Evolutionary conservation across 2,329 filamentous ascomycete species (phyloP), one percentile per base, ranked within the genome.

Genomic region (Gliomastix tumulicola): DNA sequence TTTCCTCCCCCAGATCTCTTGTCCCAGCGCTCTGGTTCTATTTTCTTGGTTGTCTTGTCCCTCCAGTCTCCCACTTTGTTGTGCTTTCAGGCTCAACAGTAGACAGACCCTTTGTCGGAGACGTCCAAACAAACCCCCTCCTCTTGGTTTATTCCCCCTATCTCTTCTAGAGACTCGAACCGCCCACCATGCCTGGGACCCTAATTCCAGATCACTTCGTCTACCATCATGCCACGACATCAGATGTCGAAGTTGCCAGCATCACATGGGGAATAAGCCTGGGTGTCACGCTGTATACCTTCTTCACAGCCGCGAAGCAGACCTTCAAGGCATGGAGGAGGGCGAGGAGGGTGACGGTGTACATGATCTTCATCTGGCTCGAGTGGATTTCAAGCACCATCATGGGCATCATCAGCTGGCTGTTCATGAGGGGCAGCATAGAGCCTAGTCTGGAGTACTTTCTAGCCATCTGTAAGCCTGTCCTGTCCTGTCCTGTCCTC

Each of bases 331-430:
- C 56, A 34, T 53, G 48, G 39, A 49, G 46, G 22, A 50, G 56
- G 31, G 56, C 54, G 39, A 47, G 51, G 20, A 49, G 51, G 10
- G 46, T 58, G 25, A 60, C 53, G 16, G 44, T 51, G 5, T 68
- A 66, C 37, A 49, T 65, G 25, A 47, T 53, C 38, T 49, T 65
- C 45, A 56, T 67, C 30, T 68, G 65, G 64, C 35, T 53, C 16
- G 61, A 66, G 40, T 48, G 61, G 31, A 27, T 56, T 9, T 48
- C 56, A 3, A 61, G 54, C 41, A 44, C 53, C 7, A 40, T 52
- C 8, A 59, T 63, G 32, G 54, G 54, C 17, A 46, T 59, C 5
- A 40, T 60, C 5, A 54, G 50, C 17, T 67, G 59, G 58, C 52
- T 57, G 8, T 58, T 56, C 38, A 36, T 65, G 5, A 42, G 51